Evolutionary conservation across 495 filamentous ascomycete species (phyloP).

Genomic region (Hypoxylon cercidicola): DNA sequence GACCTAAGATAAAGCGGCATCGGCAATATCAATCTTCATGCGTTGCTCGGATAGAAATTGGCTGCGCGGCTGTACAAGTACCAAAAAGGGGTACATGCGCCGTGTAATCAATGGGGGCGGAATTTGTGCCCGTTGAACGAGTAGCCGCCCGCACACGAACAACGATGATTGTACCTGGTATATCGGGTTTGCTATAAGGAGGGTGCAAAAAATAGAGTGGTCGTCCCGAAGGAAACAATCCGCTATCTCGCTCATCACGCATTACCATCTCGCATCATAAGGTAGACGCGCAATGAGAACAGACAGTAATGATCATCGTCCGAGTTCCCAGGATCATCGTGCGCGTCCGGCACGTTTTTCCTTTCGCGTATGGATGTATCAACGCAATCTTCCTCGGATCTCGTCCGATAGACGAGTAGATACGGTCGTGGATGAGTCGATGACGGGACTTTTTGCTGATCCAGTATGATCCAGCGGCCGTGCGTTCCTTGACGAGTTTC

Average conservation of each 20-base stretch:
- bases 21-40: slow-evolving; percentile 14
- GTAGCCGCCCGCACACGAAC: slow-evolving; percentile 28
- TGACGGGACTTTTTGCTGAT: slow-evolving; percentile 32
- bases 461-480: slow-evolving; percentile 16
- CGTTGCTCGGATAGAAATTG: slow-evolving; percentile 25
- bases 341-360: slow-evolving; percentile 6
- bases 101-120: slow-evolving; percentile 32
- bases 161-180: slow-evolving; percentile 2
- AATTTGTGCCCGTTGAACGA: slow-evolving; percentile 30
- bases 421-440: slow-evolving; percentile 23
- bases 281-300: slow-evolving; percentile 16
- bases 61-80: slow-evolving; percentile 22
- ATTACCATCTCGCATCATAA: slow-evolving; percentile 24
- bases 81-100: slow-evolving; percentile 38
- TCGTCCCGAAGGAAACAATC: slow-evolving; percentile 3
- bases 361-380: slow-evolving; percentile 20
- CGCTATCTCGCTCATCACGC: not conserved
- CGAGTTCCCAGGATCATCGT: slow-evolving; percentile 12
- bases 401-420: slow-evolving; percentile 29
- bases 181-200: slow-evolving; percentile 23
- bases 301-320: slow-evolving; percentile 29
- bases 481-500: slow-evolving; percentile 40
- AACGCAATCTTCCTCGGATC: slow-evolving; percentile 28
- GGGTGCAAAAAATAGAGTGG: slow-evolving; percentile 28
- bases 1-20: not conserved